Conservation (phyloP, 805 yeast species). For the Candida argentea region DNA sequence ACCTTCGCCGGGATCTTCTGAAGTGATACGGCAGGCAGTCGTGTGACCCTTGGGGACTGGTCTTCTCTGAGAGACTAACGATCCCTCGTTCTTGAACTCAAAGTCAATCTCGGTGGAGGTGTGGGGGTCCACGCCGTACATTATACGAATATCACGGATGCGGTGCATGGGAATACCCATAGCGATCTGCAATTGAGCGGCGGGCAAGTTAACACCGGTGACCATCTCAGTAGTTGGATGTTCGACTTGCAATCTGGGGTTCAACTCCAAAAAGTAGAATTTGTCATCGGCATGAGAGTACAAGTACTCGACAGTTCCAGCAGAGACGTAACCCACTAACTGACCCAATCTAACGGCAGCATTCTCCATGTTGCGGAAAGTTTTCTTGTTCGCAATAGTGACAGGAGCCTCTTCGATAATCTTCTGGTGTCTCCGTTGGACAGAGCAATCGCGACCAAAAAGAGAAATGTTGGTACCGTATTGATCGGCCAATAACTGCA, state of each 20-base stretch:
- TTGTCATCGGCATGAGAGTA: constrained; percentile 91
- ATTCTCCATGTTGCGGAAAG: constrained; percentile 85
- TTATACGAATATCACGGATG: constrained; percentile 82
- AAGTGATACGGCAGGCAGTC: constrained; percentile 97
- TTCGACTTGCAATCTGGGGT: constrained; percentile 98
- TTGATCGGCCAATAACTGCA: constrained; percentile 94
- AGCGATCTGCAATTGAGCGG: constrained; percentile 97
- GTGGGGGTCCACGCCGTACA: constrained; percentile 95
- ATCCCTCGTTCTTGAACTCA: constrained; percentile 64
- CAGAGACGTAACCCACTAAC: constrained; percentile 95
- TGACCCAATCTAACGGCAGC: constrained; percentile 97
- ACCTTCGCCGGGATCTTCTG: constrained; percentile 99
- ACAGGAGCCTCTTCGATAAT: constrained; percentile 99
- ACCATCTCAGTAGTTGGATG: constrained; percentile 99
- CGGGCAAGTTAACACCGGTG: constrained; percentile 94
- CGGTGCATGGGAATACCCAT: constrained; percentile 99
- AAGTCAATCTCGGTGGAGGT: constrained; percentile 85
- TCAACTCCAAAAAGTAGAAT: constrained; percentile 91
- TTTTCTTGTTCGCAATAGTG: constrained; percentile 78
- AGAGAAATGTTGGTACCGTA: constrained; percentile 95
- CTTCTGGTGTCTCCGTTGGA: constrained; percentile 98
- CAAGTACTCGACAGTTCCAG: constrained; percentile 97
- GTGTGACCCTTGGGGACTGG: constrained; percentile 98
- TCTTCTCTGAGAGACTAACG: constrained; percentile 72
- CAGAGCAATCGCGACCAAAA: constrained; percentile 98